Conservation (phyloP, 2,329 filamentous ascomycete species). For the Alternaria infectoria region DNA sequence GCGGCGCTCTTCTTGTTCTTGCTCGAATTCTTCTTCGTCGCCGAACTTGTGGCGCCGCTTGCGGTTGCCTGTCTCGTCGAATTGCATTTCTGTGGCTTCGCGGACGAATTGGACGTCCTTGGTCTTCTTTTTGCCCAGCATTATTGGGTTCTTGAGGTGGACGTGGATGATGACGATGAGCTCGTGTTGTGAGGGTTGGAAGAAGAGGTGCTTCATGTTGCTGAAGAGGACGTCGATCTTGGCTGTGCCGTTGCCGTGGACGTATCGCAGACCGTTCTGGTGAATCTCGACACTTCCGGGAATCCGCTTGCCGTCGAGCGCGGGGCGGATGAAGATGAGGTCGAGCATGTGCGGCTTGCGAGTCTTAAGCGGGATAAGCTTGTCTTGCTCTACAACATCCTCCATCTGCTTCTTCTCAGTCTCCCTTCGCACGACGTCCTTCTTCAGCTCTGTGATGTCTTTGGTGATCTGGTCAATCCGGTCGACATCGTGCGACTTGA, state of each 20-base stretch:
- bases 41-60: slow-evolving; percentile 98
- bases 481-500: slow-evolving; percentile 87
- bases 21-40: slow-evolving; percentile 98
- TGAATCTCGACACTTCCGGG: slow-evolving; percentile 97
- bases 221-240: slow-evolving; percentile 94
- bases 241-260: slow-evolving; percentile 77
- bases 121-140: slow-evolving; percentile 98
- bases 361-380: slow-evolving; percentile 92
- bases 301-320: slow-evolving; percentile 95
- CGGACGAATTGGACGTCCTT: slow-evolving; percentile 98
- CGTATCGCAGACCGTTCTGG: slow-evolving; percentile 96
- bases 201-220: slow-evolving; percentile 98
- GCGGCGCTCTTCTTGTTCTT: slow-evolving; percentile 94
- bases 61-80: slow-evolving; percentile 97
- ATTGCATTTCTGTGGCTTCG: slow-evolving; percentile 97
- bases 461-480: slow-evolving; percentile 89
- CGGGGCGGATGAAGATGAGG: slow-evolving; percentile 93
- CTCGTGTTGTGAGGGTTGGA: slow-evolving; percentile 95
- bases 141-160: slow-evolving; percentile 96
- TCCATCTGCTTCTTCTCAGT: slow-evolving; percentile 99
- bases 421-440: slow-evolving; percentile 87
- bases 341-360: slow-evolving; percentile 89
- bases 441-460: slow-evolving; percentile 96
- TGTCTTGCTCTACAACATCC: slow-evolving; percentile 98
- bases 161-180: slow-evolving; percentile 98